These are phyloP conservation scores for Immersiporthe knoxdaviesiana DNA, from an alignment of 2,329 filamentous ascomycete species.

Conservation along the genomic window DNA sequence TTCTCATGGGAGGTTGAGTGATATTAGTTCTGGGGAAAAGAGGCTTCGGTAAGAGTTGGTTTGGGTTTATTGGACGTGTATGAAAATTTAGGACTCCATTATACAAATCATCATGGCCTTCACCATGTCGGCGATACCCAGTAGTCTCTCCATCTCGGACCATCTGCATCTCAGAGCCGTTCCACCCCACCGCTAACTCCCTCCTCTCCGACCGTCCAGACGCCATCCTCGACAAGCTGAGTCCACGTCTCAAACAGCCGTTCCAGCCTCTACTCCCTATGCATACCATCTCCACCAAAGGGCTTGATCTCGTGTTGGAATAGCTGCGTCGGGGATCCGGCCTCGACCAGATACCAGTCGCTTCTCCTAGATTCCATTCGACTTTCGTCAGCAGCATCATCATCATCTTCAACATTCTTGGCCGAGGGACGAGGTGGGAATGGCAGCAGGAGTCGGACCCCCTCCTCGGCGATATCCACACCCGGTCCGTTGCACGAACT, in stretches of 20 bases:
- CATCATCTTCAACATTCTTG: too few species aligned
- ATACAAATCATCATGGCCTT: background rate
- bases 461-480: conserved; percentile 1
- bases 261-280: conserved; percentile 29
- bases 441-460: background rate
- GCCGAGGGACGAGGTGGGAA: background rate
- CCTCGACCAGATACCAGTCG: background rate
- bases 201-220: conserved; percentile 32
- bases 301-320: conserved; percentile 5
- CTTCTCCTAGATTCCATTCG: background rate
- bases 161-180: conserved; percentile 28
- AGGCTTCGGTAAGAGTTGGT: too few species aligned
- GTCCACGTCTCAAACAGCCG: conserved; percentile 30
- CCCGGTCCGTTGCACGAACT: background rate
- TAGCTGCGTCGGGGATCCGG: background rate
- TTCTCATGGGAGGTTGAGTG: too few species aligned
- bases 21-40: too few species aligned
- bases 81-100: too few species aligned
- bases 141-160: background rate
- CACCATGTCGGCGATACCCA: background rate
- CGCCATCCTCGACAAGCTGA: conserved; percentile 28
- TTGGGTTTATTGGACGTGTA: too few species aligned
- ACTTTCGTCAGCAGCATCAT: background rate
- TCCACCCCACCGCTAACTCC: conserved; percentile 33
- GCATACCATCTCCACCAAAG: background rate